phyloP scores from a whole-genome alignment of 2,329 filamentous ascomycete species.

The Paecilomyces niveus region DNA sequence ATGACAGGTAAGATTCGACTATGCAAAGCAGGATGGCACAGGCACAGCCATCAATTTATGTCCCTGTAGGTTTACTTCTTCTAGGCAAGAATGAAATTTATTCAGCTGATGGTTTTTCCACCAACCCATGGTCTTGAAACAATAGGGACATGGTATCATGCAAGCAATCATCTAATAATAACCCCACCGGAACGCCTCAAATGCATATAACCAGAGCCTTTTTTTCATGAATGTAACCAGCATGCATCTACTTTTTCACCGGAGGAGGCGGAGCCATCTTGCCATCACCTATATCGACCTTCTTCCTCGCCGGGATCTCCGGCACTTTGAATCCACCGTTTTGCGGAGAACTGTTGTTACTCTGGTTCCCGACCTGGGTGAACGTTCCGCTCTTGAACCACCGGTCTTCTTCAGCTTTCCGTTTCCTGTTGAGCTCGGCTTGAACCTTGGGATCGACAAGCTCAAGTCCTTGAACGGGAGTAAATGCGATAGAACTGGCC shows the following conservation, averaged over 20 bases:
- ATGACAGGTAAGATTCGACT: too few species aligned
- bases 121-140: not conserved
- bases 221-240: not conserved
- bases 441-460: slow-evolving; percentile 89
- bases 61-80: not conserved
- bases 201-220: not conserved
- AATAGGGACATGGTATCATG: slow-evolving; percentile 17
- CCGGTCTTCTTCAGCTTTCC: slow-evolving; percentile 87
- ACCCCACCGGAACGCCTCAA: slow-evolving; percentile 10
- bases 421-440: slow-evolving; percentile 79
- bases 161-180: slow-evolving; percentile 3
- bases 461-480: slow-evolving; percentile 88
- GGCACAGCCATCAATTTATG: not conserved
- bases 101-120: not conserved
- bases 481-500: slow-evolving; percentile 83
- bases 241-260: slow-evolving; percentile 12
- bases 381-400: slow-evolving; percentile 99
- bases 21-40: too few species aligned
- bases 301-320: slow-evolving; percentile 65
- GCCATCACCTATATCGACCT: slow-evolving; percentile 55
- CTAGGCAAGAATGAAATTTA: not conserved
- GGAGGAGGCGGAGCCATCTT: slow-evolving; percentile 44
- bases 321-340: slow-evolving; percentile 77
- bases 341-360: slow-evolving; percentile 29
- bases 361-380: slow-evolving; percentile 63